Evolutionary conservation across 2,329 filamentous ascomycete species (phyloP), one percentile per base, ranked within the genome.

Genomic region (Aspergillus novofumigatus): DNA sequence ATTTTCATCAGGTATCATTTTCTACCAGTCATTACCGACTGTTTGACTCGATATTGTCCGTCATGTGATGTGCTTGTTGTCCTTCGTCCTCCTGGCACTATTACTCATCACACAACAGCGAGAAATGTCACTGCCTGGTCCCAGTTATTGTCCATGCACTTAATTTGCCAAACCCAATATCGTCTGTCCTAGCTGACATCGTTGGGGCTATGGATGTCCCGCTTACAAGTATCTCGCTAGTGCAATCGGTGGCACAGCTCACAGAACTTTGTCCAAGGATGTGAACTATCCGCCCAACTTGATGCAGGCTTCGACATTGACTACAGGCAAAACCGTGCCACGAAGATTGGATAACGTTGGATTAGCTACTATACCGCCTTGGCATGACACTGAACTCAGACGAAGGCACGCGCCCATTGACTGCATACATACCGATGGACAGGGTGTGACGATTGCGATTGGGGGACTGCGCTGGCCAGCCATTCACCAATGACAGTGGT

Each of bases 401-500:
- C 57, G 47, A 56, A 60, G 53, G 61, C 62, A 64, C 61, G 58
- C 59, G 62, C 58, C 58, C 59, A 51, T 61, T 52, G 51, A 60
- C 57, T 62, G 61, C 62, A 61, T 59, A 47, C 23, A 47, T 47
- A 54, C 29, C 35, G 57, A 54, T 59, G 58, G 58, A 55, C 56
- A 49, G 54, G 58, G 51, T 60, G 57, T 55, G 56, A 55, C 53
- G 52, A 47, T 17, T 10, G 21, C 21, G 11, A 47, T 47, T 47
- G 23, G 21, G 21, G 44, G 6, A 23, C 23, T 26, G 35, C 59
- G 60, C 55, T 58, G 55, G 56, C 52, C 59, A 49, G 56, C 57
- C 60, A 55, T 61, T 54, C 59, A 25, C 62, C 64, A 66, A 62
- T 66, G 56, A 58, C 58, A 60, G 49, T 49, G 44, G 57, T 57